Evolutionary conservation across 2,329 filamentous ascomycete species (phyloP).

Genomic region (Neopestalotiopsis clavispora): DNA sequence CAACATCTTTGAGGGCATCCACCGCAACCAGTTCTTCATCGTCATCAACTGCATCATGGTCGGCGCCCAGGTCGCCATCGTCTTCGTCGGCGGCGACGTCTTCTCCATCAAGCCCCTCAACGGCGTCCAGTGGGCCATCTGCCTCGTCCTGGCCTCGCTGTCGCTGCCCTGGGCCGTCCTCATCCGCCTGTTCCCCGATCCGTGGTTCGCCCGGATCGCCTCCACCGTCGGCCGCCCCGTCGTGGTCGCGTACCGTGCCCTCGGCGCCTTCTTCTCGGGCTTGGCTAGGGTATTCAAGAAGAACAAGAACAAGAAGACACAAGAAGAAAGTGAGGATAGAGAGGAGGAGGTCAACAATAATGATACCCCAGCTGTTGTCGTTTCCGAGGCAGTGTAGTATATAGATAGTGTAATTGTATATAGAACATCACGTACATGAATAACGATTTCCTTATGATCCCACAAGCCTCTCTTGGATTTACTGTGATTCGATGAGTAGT

Average conservation of each 20-base stretch:
- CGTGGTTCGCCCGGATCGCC: slow-evolving; percentile 39
- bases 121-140: slow-evolving; percentile 60
- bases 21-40: slow-evolving; percentile 62
- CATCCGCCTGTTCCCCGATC: slow-evolving; percentile 56
- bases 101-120: slow-evolving; percentile 56
- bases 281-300: slow-evolving; percentile 26
- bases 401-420: not conserved
- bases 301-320: slow-evolving; percentile 14
- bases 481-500: too few species aligned
- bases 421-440: not conserved
- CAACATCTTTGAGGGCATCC: slow-evolving; percentile 64
- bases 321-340: not conserved
- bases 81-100: slow-evolving; percentile 60
- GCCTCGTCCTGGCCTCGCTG: slow-evolving; percentile 50
- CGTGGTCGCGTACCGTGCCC: slow-evolving; percentile 30
- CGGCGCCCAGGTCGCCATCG: slow-evolving; percentile 60
- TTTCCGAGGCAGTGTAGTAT: slow-evolving; percentile 22
- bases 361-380: slow-evolving; percentile 30
- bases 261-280: slow-evolving; percentile 25
- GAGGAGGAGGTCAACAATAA: slow-evolving; percentile 14
- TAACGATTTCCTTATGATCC: too few species aligned
- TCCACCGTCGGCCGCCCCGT: slow-evolving; percentile 36
- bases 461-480: too few species aligned
- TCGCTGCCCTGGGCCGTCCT: slow-evolving; percentile 55
- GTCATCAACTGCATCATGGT: slow-evolving; percentile 62